phyloP scores from a whole-genome alignment of 257 asterid species.

The Solanum bukasovii region DNA sequence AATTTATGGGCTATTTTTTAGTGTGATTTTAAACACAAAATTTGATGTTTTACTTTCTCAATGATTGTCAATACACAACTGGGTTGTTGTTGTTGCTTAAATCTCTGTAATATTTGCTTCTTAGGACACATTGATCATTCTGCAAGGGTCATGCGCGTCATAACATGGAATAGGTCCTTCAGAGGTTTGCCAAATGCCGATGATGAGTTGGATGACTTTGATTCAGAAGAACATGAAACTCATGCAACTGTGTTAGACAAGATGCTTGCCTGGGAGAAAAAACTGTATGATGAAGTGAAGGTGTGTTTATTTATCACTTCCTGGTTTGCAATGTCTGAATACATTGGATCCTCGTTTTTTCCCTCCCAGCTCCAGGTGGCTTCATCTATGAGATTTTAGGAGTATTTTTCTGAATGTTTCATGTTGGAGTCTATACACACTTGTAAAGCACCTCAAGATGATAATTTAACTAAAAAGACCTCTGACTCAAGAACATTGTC shows the following conservation, averaged over 20 bases:
- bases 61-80: background rate
- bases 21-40: background rate
- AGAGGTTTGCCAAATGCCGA: conserved; percentile 46
- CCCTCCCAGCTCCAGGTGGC: background rate
- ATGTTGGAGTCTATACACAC: background rate
- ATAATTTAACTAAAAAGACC: background rate
- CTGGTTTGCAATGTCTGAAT: background rate
- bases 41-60: background rate
- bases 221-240: conserved; percentile 86
- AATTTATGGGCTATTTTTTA: background rate
- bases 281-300: conserved; percentile 97
- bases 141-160: conserved; percentile 90
- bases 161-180: conserved; percentile 95
- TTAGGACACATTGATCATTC: conserved; percentile 94
- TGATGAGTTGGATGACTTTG: conserved; percentile 67
- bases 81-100: background rate
- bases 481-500: background rate
- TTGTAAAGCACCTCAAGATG: background rate
- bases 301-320: conserved; percentile 17
- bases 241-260: conserved; percentile 98
- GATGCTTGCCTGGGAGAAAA: conserved; percentile 99
- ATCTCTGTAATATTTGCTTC: background rate
- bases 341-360: background rate
- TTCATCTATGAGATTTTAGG: background rate
- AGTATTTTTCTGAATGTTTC: background rate